Base-by-base conservation (phyloP, 2,329 filamentous ascomycete species). In the Rhytidhysteron rufulum region DNA sequence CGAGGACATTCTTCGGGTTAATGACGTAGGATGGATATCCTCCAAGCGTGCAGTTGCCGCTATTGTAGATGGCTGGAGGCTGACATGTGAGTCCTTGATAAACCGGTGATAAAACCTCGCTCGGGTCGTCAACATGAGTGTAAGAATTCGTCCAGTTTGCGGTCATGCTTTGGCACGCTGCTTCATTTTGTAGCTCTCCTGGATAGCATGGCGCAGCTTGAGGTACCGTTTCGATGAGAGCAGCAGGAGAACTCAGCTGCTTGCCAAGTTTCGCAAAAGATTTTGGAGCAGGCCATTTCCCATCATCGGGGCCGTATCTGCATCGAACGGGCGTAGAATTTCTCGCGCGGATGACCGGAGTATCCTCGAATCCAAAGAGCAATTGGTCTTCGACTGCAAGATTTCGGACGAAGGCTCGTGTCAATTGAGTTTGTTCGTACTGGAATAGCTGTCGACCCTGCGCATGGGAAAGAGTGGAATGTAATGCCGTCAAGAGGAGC, bases 1-100 rank as follows among this genome's bases (percentile, higher is more conserved):
- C 59, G 44, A 57, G 55, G 10, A 59, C 59, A 36, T 58, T 54
- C 3, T 60, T 65, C 10, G 58, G 61, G 20, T 64, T 63, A 24
- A 65, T 51, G 5, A 63, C 61, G 17, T 64, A 64, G 37, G 54
- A 50, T 3, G 61, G 61, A 36, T 59, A 63, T 2, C 58, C 60
- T 21, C 62, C 62, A n/a, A 61, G 53, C 9, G 57, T 58, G 44
- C 61, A 65, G 11, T 40, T 49, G 7, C 37, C 44, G n/a, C 48
- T 53, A 10, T 50, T 32, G 29, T 51, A 54, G 18, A 53, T 45
- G 1, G 51, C 39, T 2, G 44, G 47, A 6, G 57, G 57, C 32
- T 49, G 44, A 24, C 56, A 60, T 11, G 57, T 60, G 4, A 55
- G 39, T 6, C 57, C 57, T 41, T 58, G 52, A 21, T 46, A 57